Conservation (phyloP, 495 filamentous ascomycete genomes). For the Saxispiralis lemnorum region DNA sequence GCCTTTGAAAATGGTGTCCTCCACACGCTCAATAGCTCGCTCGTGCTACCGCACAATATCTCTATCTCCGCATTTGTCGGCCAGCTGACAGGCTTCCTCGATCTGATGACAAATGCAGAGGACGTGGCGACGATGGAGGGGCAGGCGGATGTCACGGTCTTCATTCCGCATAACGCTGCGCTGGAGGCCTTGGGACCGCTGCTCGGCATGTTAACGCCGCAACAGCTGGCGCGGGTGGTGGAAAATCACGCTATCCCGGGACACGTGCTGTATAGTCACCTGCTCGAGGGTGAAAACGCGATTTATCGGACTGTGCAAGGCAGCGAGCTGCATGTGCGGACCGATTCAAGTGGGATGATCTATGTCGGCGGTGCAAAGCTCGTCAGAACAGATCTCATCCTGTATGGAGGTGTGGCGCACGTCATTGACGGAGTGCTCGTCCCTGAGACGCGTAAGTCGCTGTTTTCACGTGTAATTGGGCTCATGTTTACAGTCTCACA, state of each 20-base stretch:
- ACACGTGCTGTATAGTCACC: background rate
- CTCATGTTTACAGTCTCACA: too few relatives aligned
- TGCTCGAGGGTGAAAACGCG: background rate
- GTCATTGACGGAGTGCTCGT: slow-evolving; percentile 3
- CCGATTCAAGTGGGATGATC: background rate
- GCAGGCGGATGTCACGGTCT: background rate
- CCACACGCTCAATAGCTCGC: slow-evolving; percentile 1
- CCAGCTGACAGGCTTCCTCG: background rate
- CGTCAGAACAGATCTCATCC: slow-evolving; percentile 1
- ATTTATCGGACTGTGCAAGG: too few relatives aligned
- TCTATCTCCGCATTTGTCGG: background rate
- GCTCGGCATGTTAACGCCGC: background rate
- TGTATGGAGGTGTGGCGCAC: slow-evolving; percentile 3
- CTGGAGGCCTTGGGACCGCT: background rate
- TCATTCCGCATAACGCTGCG: slow-evolving; percentile 1
- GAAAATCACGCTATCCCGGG: background rate
- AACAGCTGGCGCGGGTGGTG: background rate
- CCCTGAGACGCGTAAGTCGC: background rate
- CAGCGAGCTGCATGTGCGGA: too few relatives aligned
- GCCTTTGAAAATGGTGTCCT: background rate
- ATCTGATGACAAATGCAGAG: background rate
- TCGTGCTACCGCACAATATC: slow-evolving; percentile 3
- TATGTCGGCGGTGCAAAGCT: background rate
- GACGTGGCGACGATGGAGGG: background rate
- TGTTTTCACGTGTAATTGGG: too few relatives aligned